Evolutionary conservation across 345 rosid species (phyloP), one percentile per base, ranked within the genome.

Genomic region (Brassica incana): DNA sequence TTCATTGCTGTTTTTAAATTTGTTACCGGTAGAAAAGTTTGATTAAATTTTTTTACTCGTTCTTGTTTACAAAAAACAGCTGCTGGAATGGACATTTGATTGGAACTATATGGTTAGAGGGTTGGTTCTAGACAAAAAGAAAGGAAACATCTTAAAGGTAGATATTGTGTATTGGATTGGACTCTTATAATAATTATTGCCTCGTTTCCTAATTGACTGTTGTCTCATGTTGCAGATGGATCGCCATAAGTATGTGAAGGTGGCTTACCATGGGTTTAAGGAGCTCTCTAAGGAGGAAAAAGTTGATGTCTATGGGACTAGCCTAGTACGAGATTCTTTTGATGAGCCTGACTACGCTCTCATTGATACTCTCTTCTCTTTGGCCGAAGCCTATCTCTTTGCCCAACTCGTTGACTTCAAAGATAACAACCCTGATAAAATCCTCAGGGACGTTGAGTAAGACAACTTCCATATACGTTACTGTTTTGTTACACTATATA

Each of bases 331-430:
- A 33, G 96, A 95, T 84, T 82, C 99, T 65, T 95, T 90, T 77
- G 99, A 95, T 70, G 98, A 91, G 85, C 98, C 99, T 6, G 93
- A 93, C 78, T 95, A 92, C 74, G 99, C 96, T n/a, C 92, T 95
- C 56, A 90, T 93, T 25, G 99, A 93, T 84, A 95, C 98, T 33
- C 98, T 91, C 18, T 95, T 95, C 82, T 95, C 98, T 30, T 83
- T 95, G 77, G 99, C 99, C 32, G 99, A 91, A 83, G 97, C 97
- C 3, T 95, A 93, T 80, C 74, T 95, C 77, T 95, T 95, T 89
- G 98, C 99, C 2, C 99, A 95, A 70, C 98, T 95, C 50, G 99
- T 95, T 72, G 92, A 91, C 76, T 91, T 88, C 66, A 93, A 83
- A 87, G 99, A 93, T 83, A 88, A 87, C 6, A 88, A 88, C 77